Base-by-base conservation (phyloP, 2,329 filamentous ascomycete genomes). In the Curvularia eragrostidis region DNA sequence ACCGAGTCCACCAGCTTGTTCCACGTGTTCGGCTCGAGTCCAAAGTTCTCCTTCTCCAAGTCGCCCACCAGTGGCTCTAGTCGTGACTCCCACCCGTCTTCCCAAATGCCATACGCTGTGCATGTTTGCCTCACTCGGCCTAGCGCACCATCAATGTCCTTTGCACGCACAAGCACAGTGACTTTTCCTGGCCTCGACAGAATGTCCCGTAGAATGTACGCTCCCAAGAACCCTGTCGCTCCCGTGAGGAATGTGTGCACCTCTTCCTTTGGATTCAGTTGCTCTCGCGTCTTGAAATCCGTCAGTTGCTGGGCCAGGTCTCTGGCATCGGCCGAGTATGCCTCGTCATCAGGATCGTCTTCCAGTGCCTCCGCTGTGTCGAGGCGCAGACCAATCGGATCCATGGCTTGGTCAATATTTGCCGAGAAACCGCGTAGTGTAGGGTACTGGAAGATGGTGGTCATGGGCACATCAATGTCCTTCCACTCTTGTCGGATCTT, bases 191-290 rank as follows among this genome's bases (percentile, higher is more conserved):
- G 83, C 23, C 89, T 82, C 38, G 84, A 84, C 1, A 97, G 82
- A 1, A 97, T 77, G 54, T 96, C 91, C 54, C 85, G 85, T 30
- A 96, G 80, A 10, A 97, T 81, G 70, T 93, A 96, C 0, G 91
- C 85, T 26, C 93, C 93, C 19, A 97, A 78, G 81, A 97, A 97
- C 2, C 93, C 93, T 5, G 93, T 97, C 3, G 91, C 92, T 42
- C 94, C 93, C 2, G 93, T 97, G 5, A 97, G 79, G 75, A 97
- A 90, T 10, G 95, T 83, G 0, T 89, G 92, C 3, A 81, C 77
- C 63, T 79, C 60, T 67, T 73, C 57, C 56, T 76, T 70, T 19
- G 68, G 63, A 28, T 71, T 64, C n/a, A 78, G 63, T 1, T 87
- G 84, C 15, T 71, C 68, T 30, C 64, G 61, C 1, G 71, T 73